phyloP scores from a whole-genome alignment of 768 basidiomycete species.

The Agaricus blazei region DNA sequence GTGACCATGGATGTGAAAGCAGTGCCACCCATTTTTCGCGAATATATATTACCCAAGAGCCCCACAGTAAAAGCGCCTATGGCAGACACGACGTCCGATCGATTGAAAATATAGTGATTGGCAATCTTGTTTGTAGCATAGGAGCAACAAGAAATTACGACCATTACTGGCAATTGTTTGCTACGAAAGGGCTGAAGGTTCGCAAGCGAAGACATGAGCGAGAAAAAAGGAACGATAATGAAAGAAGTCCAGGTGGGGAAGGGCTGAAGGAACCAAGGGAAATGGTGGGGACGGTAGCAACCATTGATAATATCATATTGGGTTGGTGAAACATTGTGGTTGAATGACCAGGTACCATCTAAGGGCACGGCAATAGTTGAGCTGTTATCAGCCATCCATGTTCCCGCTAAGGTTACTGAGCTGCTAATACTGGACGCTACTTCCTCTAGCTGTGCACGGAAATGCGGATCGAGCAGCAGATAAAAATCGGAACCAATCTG shows the following conservation, averaged over 20 bases:
- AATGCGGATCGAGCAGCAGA: constrained; percentile 59
- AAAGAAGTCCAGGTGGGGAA: constrained; percentile 78
- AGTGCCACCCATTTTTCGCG: constrained; percentile 76
- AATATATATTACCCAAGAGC: constrained; percentile 74
- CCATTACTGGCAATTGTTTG: constrained; percentile 76
- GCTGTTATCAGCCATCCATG: constrained; percentile 58
- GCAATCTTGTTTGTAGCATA: constrained; percentile 80
- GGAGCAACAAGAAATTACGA: constrained; percentile 74
- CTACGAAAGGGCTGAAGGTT: constrained; percentile 76
- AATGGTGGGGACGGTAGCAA: constrained; percentile 62
- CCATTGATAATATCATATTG: constrained; percentile 50
- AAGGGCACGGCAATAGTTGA: constrained; percentile 38
- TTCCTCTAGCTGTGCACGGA: constrained; percentile 46
- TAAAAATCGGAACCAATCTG: constrained; percentile 83
- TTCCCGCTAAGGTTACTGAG: constrained; percentile 53
- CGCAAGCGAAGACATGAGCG: constrained; percentile 63
- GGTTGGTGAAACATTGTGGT: constrained; percentile 42
- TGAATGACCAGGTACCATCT: constrained; percentile 63
- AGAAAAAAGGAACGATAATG: constrained; percentile 73
- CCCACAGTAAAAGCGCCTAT: constrained; percentile 84
- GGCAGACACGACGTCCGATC: constrained; percentile 78
- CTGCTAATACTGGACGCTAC: constrained; percentile 48
- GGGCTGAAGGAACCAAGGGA: constrained; percentile 76
- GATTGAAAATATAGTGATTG: constrained; percentile 81
- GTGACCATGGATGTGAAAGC: constrained; percentile 91